phyloP scores from a whole-genome alignment of 2,329 filamentous ascomycete genomes.

The Falciphora oryzae region DNA sequence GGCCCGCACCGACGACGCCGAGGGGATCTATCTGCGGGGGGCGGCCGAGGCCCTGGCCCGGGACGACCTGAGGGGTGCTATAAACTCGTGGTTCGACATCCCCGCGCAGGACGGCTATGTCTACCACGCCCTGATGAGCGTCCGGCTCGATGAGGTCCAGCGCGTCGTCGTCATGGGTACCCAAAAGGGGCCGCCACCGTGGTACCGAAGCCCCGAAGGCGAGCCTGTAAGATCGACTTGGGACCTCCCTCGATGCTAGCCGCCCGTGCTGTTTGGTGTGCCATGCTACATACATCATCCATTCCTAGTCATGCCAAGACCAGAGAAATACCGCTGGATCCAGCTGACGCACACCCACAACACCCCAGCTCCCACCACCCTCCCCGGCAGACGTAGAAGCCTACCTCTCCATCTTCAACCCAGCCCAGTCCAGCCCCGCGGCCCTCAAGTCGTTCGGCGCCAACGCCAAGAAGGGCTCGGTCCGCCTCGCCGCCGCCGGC shows the following conservation, averaged over 20 bases:
- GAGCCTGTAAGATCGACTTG: slow-evolving; percentile 15
- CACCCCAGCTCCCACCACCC: slow-evolving; percentile 37
- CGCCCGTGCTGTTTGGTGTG: too few relatives aligned
- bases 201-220: slow-evolving; percentile 38
- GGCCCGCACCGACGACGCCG: slow-evolving; percentile 31
- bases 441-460: slow-evolving; percentile 57
- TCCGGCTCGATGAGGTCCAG: slow-evolving; percentile 44
- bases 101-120: slow-evolving; percentile 39
- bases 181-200: slow-evolving; percentile 41
- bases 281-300: background rate
- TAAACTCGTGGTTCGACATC: slow-evolving; percentile 37
- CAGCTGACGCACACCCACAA: background rate
- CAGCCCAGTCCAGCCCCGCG: slow-evolving; percentile 50
- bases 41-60: slow-evolving; percentile 32
- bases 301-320: background rate
- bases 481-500: slow-evolving; percentile 49
- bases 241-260: background rate
- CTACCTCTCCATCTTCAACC: slow-evolving; percentile 62
- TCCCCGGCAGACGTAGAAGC: slow-evolving; percentile 54
- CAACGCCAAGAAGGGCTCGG: slow-evolving; percentile 59
- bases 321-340: background rate
- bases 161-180: slow-evolving; percentile 36
- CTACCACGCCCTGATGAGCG: slow-evolving; percentile 46
- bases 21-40: slow-evolving; percentile 26
- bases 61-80: slow-evolving; percentile 38